Base-by-base conservation (phyloP, 2,329 filamentous ascomycete genomes). In the Penicillium sp. region DNA sequence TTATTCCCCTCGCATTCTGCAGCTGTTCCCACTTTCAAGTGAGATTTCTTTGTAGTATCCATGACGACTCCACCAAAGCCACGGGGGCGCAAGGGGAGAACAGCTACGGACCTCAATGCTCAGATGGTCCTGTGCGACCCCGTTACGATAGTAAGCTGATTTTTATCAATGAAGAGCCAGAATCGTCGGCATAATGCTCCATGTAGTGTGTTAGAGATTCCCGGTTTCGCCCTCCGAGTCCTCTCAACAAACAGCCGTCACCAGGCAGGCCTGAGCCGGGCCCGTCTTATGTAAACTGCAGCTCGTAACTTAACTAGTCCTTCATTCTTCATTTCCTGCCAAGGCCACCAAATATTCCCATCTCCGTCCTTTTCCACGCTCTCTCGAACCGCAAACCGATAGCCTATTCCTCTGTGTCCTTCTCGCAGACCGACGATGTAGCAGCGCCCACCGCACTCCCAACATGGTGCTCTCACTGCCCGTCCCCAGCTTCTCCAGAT, bases 391-490 rank as follows among this genome's bases (percentile, higher is more conserved):
- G 31, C n/a, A 18, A 11, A 13, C 43, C 6, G 31, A 31, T 7
- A 24, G 16, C 13, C 11, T 11, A n/a, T 16, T 19, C 35, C 27
- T 50, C 19, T 13, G 22, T 6, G 16, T 6, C 18, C 9, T 19
- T 31, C 13, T 18, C n/a, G 37, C 37, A n/a, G 50, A 57, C 27
- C 66, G 70, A 73, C 56, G 61, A 76, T 76, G 73, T 76, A 75
- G 72, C 60, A 65, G 60, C 46, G 40, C 54, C 50, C 58, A 40
- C 50, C 46, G 11, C 22, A 51, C 33, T 36, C 60, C 58, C 66
- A 75, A 60, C 51, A 76, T 77, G 75, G 73, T 75, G 71, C 73
- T 74, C 59, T 75, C 72, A 59, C 67, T 76, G 61, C 66, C 73
- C 39, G 67, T 77, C 50, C 70, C 75, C 44, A 70, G 70, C 65